These are phyloP conservation scores for Haplosporangium sp. DNA, from an alignment of 371 early-diverging fungal genomes.

Conservation along the genomic window DNA sequence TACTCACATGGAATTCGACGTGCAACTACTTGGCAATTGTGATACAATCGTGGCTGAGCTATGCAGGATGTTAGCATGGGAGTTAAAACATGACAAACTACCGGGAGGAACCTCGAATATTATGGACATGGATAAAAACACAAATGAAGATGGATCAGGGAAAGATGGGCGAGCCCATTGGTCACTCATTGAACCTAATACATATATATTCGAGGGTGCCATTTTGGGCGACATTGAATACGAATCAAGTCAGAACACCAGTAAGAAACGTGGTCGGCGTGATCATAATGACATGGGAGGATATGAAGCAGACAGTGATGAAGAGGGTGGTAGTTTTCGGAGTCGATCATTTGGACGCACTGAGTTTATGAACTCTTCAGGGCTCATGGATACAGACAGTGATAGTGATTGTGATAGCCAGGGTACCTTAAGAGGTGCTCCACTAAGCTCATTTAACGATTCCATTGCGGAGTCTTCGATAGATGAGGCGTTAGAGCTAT, in stretches of 20 bases:
- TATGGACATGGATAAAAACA: slow-evolving; percentile 34
- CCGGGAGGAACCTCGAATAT: slow-evolving; percentile 62
- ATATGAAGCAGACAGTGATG: slow-evolving; percentile 21
- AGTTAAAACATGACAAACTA: slow-evolving; percentile 64
- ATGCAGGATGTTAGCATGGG: slow-evolving; percentile 82
- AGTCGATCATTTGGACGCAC: background rate
- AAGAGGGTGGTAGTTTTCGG: slow-evolving; percentile 6
- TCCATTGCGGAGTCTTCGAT: background rate
- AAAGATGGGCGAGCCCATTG: slow-evolving; percentile 32
- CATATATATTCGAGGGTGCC: slow-evolving; percentile 57
- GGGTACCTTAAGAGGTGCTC: background rate
- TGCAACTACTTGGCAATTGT: slow-evolving; percentile 89
- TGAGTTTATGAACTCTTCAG: slow-evolving; percentile 1
- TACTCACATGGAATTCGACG: slow-evolving; percentile 86
- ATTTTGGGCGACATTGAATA: slow-evolving; percentile 52
- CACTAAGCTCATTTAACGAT: no score
- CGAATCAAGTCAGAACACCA: slow-evolving; percentile 21
- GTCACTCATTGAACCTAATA: slow-evolving; percentile 52
- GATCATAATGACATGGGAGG: slow-evolving; percentile 7
- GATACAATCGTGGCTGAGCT: slow-evolving; percentile 89
- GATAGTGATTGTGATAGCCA: slow-evolving; percentile 20
- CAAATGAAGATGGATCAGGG: slow-evolving; percentile 41
- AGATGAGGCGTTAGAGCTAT: background rate
- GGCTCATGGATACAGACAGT: slow-evolving; percentile 6
- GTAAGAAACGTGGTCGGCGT: slow-evolving; percentile 14